Percentiles rank a stretch among this genome's conserved stretches.
Evolutionary conservation across 2,329 filamentous ascomycete genomes (phyloP).

Genomic region (Aspergillus luchuensis): DNA sequence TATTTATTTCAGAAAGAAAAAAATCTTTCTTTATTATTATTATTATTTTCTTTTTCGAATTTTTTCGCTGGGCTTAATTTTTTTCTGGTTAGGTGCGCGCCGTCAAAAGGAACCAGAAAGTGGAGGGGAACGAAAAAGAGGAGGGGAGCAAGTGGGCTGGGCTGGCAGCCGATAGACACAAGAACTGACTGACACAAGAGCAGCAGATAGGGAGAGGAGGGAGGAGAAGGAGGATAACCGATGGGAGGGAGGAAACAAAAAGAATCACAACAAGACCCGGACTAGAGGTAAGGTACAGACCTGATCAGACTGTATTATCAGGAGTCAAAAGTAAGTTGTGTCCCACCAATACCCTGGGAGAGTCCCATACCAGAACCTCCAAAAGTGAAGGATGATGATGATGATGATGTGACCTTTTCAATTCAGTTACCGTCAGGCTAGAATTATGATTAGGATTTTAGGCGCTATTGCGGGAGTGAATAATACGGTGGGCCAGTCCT

Average conservation of each 20-base stretch:
- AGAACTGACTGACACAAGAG: background rate
- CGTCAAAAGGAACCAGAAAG: constrained; percentile 21
- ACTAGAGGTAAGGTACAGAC: background rate
- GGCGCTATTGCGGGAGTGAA: background rate
- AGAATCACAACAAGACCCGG: constrained; percentile 1
- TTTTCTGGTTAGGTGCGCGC: constrained; percentile 16
- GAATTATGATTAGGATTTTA: constrained; percentile 2
- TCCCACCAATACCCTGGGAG: no score
- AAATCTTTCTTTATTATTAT: background rate
- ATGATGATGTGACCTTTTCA: background rate
- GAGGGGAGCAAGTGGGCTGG: constrained; percentile 21
- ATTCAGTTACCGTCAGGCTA: background rate
- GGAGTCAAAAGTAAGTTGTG: no score
- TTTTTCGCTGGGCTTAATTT: constrained; percentile 2
- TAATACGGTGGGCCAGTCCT: constrained; percentile 8
- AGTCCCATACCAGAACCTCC: no score
- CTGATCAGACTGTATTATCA: background rate
- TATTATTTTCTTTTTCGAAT: constrained; percentile 7
- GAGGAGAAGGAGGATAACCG: no score
- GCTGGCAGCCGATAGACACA: constrained; percentile 16
- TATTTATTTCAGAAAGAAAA: no score
- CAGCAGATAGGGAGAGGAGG: no score
- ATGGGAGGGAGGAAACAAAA: background rate
- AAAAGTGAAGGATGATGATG: background rate
- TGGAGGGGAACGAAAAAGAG: constrained; percentile 17